phyloP scores from a whole-genome alignment of 164 flowering plant species.

The Cinnamomum chago region DNA sequence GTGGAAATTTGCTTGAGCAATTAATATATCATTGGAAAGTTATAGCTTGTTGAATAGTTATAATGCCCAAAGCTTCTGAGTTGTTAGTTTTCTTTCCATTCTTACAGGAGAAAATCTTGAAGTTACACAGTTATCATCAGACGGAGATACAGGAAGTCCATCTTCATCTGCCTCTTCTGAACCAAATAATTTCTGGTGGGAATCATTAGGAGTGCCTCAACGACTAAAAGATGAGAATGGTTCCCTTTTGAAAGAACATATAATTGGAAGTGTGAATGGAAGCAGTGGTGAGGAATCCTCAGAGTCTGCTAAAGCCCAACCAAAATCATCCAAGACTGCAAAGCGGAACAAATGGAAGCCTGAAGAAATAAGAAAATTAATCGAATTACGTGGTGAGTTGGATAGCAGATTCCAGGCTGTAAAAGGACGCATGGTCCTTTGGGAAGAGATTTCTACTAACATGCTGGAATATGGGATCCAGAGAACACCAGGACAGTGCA shows the following conservation, averaged over 20 bases:
- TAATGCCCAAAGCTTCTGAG: not conserved
- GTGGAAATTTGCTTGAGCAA: not conserved
- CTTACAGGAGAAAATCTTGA: conserved; percentile 29
- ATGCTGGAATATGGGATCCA: conserved; percentile 47
- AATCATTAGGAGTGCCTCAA: conserved; percentile 30
- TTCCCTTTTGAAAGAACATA: conserved; percentile 13
- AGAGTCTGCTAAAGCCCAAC: conserved; percentile 18
- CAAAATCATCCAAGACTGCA: conserved; percentile 39
- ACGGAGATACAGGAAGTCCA: conserved; percentile 31
- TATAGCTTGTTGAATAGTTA: not conserved
- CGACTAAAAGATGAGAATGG: conserved; percentile 23
- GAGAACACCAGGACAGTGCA: conserved; percentile 85
- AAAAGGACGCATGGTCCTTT: conserved; percentile 86
- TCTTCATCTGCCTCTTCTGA: conserved; percentile 22
- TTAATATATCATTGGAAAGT: not conserved
- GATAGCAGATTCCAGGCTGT: conserved; percentile 68
- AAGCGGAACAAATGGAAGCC: conserved; percentile 86
- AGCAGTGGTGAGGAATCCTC: conserved; percentile 27
- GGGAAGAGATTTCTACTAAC: conserved; percentile 83
- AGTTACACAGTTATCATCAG: conserved; percentile 26
- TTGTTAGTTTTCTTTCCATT: not conserved
- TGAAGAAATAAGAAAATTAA: conserved; percentile 75
- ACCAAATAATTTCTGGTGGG: conserved; percentile 44
- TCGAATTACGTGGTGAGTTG: conserved; percentile 65
- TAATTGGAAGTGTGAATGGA: conserved; percentile 22